Base-by-base conservation (phyloP, 208 protist species). In the Porcisia deanei region DNA sequence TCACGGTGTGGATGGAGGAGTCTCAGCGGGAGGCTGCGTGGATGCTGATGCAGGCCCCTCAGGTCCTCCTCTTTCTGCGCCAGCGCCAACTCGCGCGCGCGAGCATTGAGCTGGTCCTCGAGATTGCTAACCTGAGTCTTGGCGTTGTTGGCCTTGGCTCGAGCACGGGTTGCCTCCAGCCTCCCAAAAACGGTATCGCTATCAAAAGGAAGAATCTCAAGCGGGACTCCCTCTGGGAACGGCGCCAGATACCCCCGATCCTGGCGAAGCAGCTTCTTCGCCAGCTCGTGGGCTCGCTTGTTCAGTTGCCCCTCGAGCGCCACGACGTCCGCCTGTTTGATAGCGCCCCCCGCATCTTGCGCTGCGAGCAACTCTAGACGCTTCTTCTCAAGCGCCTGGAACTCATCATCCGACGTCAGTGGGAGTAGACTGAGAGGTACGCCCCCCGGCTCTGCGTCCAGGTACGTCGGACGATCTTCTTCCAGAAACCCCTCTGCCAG, bases 81-180 rank as follows among this genome's bases (percentile, higher is more conserved):
- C 43, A 71, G 57, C 22, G 91, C 91, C 59, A 96, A 73, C 77
- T 90, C 85, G 69, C 86, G 84, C 5, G 84, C 89, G 16, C 88
- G 88, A 34, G 74, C 78, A 79, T 94, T 96, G 8, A 96, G 80
- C 67, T 86, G 70, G 52, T 91, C 85, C 83, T 96, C 91, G 9
- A 96, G 81, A 10, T 82, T 86, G 10, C 59, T 63, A 37, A 85
- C 84, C 41, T 84, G 68, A 9, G 79, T 81, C 63, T 75, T 85
- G 59, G 80, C 80, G 71, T 81, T 82, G 47, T 84, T 83, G 22
- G 80, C 80, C 87, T 95, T 95, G 41, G 86, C 76, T 14, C 70
- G 76, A 1, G 85, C 85, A 9, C 91, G 88, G 71, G 83, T 79
- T 65, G 84, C 80, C 86, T 96, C 91, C 74, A 96, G 49, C 34